Evolutionary conservation across 108 stramenopile species (phyloP).

Genomic region (Pinguiococcus pyrenoidosus): DNA sequence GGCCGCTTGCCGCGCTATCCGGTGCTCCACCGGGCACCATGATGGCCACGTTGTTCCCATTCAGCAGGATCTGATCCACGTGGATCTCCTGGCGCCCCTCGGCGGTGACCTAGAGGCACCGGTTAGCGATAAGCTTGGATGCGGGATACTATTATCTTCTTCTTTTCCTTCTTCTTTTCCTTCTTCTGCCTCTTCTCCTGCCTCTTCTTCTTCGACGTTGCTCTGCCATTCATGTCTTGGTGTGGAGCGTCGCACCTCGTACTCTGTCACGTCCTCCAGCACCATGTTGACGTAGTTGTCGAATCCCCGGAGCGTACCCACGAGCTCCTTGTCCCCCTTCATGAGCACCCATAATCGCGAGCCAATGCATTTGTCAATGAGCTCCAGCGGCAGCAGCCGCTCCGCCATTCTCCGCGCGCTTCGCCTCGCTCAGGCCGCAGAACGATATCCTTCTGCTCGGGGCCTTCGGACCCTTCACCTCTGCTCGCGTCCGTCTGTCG

Average conservation of each 20-base stretch:
- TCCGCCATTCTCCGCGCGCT: slow-evolving; percentile 18
- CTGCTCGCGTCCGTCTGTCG: too few species aligned
- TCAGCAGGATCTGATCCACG: slow-evolving; percentile 49
- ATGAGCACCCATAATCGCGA: slow-evolving; percentile 45
- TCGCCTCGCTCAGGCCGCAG: not conserved
- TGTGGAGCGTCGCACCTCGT: slow-evolving; percentile 13
- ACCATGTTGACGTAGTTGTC: slow-evolving; percentile 59
- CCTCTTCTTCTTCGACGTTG: too few species aligned
- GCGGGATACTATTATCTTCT: too few species aligned
- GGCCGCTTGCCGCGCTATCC: slow-evolving; percentile 1
- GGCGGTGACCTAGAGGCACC: not conserved
- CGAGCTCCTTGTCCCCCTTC: slow-evolving; percentile 48
- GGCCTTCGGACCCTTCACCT: too few species aligned
- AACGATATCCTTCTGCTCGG: too few species aligned
- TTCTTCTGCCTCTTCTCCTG: slow-evolving; percentile 2
- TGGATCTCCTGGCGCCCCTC: slow-evolving; percentile 11
- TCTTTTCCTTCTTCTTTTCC: too few species aligned
- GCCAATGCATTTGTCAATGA: slow-evolving; percentile 54
- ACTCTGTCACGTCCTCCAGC: slow-evolving; percentile 47
- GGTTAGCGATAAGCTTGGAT: not conserved
- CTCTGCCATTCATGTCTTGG: too few species aligned
- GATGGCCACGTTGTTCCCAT: slow-evolving; percentile 41
- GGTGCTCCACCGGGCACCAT: slow-evolving; percentile 37
- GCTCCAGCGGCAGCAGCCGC: slow-evolving; percentile 48
- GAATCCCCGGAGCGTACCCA: slow-evolving; percentile 47